Conservation (phyloP, 345 rosid species). For the Geranium brycei region DNA sequence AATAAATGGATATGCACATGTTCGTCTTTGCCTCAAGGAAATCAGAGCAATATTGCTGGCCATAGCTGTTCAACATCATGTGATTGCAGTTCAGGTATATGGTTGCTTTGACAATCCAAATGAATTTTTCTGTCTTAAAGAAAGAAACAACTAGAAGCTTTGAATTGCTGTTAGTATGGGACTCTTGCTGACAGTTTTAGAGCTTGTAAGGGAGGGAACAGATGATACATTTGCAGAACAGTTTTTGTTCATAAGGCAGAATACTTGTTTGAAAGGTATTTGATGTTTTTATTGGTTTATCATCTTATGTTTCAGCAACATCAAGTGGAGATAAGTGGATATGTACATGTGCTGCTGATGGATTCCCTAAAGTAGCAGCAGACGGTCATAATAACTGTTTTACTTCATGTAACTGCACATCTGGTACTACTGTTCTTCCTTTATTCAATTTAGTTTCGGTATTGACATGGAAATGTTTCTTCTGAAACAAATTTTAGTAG, state of each 20-base stretch:
- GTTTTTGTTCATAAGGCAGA: background rate
- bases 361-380: constrained; percentile 53
- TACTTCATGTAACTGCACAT: constrained; percentile 74
- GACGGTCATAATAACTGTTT: constrained; percentile 46
- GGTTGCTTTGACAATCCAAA: background rate
- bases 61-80: constrained; percentile 75
- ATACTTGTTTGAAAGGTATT: background rate
- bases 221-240: too few relatives aligned
- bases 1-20: constrained; percentile 69
- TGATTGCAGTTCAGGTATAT: constrained; percentile 64
- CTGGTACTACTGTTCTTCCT: constrained; percentile 37
- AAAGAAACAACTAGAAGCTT: too few relatives aligned
- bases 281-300: background rate
- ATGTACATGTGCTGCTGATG: constrained; percentile 58
- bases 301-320: constrained; percentile 20
- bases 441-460: background rate
- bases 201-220: background rate
- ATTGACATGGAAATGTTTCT: background rate
- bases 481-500: background rate
- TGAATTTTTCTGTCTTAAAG: too few relatives aligned
- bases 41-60: constrained; percentile 30
- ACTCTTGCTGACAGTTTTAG: background rate
- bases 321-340: constrained; percentile 40
- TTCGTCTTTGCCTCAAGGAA: constrained; percentile 28
- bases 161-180: too few relatives aligned